Conservation (phyloP, 805 yeast genomes). For the Metschnikowia shivogae region DNA sequence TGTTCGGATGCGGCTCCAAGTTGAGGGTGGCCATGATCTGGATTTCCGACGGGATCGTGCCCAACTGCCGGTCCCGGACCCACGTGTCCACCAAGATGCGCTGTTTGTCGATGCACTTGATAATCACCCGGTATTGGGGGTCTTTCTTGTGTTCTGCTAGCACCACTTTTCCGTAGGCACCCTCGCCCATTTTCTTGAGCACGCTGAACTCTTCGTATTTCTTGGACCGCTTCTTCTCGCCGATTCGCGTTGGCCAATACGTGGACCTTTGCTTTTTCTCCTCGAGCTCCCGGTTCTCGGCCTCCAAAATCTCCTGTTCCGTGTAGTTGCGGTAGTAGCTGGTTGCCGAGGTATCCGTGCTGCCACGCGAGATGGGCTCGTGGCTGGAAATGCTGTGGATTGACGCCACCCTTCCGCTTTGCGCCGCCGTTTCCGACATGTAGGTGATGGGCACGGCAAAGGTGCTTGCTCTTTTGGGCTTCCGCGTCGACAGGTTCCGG, state of each 20-base stretch:
- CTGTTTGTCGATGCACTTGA: slow-evolving; percentile 88
- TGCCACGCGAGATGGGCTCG: slow-evolving; percentile 4
- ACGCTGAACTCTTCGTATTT: slow-evolving; percentile 66
- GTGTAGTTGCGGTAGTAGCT: slow-evolving; percentile 23
- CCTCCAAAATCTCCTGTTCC: slow-evolving; percentile 40
- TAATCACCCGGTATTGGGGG: slow-evolving; percentile 61
- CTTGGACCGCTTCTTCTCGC: slow-evolving; percentile 66
- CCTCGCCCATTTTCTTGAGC: slow-evolving; percentile 83
- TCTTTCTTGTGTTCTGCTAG: slow-evolving; percentile 67
- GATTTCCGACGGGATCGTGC: slow-evolving; percentile 95
- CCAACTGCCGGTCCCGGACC: slow-evolving; percentile 88
- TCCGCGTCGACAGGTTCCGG: slow-evolving; percentile 34
- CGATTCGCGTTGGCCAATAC: slow-evolving; percentile 51
- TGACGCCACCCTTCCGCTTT: slow-evolving; percentile 2
- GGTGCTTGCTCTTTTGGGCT: slow-evolving; percentile 24
- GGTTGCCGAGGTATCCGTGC: slow-evolving; percentile 7
- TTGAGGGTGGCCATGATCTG: slow-evolving; percentile 85
- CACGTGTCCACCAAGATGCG: slow-evolving; percentile 94
- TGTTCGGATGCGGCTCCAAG: slow-evolving; percentile 78
- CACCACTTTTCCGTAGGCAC: slow-evolving; percentile 94
- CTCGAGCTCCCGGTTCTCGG: slow-evolving; percentile 45
- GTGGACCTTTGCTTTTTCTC: slow-evolving; percentile 33
- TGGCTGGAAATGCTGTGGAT: slow-evolving; percentile 10
- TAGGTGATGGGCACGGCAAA: slow-evolving; percentile 26
- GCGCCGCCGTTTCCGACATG: slow-evolving; percentile 7